Conservation (phyloP, 768 basidiomycete genomes). For the Mycena filopes region DNA sequence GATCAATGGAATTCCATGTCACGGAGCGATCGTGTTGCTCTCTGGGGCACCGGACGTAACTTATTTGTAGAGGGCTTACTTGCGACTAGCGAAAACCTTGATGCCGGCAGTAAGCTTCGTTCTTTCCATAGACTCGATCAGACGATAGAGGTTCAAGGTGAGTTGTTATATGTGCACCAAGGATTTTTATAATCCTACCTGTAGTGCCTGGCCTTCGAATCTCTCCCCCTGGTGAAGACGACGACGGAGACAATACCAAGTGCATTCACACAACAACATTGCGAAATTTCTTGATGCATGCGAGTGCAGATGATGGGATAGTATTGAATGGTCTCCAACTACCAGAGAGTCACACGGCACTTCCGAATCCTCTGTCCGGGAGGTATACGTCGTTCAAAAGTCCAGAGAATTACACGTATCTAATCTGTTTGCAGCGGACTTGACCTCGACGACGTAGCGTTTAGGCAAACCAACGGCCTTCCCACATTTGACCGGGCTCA, state of each 20-base stretch:
- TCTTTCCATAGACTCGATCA: background rate
- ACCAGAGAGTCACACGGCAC: background rate
- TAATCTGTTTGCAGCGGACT: background rate
- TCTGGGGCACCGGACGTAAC: background rate
- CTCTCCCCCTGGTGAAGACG: background rate
- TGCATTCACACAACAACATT: background rate
- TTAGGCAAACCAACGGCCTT: background rate
- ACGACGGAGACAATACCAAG: conserved; percentile 1
- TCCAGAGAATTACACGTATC: no score
- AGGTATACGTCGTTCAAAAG: no score
- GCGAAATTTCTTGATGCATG: background rate
- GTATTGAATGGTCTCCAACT: conserved; percentile 2
- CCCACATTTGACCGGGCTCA: background rate
- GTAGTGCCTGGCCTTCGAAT: conserved; percentile 2
- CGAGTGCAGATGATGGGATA: background rate
- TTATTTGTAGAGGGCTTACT: background rate
- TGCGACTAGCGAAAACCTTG: background rate
- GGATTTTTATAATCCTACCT: background rate
- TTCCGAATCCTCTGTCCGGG: background rate
- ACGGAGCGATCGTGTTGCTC: background rate
- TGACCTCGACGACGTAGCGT: conserved; percentile 2
- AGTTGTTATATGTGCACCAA: background rate
- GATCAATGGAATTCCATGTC: background rate
- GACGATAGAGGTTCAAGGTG: conserved; percentile 6
- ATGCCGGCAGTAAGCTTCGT: background rate